Conservation (phyloP, 345 rosid species). For the Murraya paniculata region DNA sequence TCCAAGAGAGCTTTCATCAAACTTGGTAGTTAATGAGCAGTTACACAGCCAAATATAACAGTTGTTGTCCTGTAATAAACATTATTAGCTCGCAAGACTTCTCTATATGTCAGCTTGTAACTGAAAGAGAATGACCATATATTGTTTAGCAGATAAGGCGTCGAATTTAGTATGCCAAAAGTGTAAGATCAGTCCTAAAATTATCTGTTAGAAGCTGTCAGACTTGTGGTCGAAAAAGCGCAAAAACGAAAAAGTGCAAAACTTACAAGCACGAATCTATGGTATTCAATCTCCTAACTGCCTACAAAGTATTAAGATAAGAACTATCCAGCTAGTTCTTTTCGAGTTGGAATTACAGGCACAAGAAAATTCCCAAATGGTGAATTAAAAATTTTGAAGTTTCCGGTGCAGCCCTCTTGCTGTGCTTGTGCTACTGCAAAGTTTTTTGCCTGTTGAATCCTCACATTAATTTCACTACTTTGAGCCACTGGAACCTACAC, state of each 20-base stretch:
- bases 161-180: background rate
- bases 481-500: slow-evolving; percentile 15
- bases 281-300: background rate
- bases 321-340: slow-evolving; percentile 37
- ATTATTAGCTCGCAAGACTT: background rate
- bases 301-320: background rate
- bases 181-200: background rate
- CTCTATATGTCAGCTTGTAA: background rate
- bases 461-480: slow-evolving; percentile 10
- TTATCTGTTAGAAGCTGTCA: no score
- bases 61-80: background rate
- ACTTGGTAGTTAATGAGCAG: background rate
- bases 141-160: background rate
- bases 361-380: slow-evolving; percentile 53
- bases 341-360: slow-evolving; percentile 48
- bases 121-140: background rate
- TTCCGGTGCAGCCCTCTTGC: slow-evolving; percentile 46
- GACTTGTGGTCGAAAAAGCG: no score
- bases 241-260: background rate
- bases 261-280: background rate
- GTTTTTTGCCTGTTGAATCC: slow-evolving; percentile 36
- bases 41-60: background rate
- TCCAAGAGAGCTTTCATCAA: background rate
- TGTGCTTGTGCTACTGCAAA: slow-evolving; percentile 54
- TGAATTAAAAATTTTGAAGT: slow-evolving; percentile 46